These are phyloP conservation scores for Chalciporus sphaerocephalus DNA, from an alignment of 768 basidiomycete species.

Conservation along the genomic window DNA sequence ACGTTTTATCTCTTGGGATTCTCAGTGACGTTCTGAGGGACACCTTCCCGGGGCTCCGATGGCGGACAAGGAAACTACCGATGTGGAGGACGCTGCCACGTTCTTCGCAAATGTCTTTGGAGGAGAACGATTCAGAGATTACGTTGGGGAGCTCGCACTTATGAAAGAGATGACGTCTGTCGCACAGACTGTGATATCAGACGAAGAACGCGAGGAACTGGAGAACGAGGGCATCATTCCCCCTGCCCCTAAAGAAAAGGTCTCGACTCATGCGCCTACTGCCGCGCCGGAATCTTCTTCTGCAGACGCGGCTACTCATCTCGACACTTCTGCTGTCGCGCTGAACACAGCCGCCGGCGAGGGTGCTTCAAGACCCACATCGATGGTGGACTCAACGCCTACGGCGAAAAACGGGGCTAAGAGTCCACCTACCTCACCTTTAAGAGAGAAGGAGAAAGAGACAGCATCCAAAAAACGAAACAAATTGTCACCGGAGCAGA, in stretches of 20 bases:
- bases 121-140: conserved; percentile 86
- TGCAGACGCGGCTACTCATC: conserved; percentile 5
- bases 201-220: conserved; percentile 87
- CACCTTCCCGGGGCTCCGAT: conserved; percentile 19
- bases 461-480: conserved; percentile 32
- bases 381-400: conserved; percentile 13
- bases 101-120: conserved; percentile 97
- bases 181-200: conserved; percentile 83
- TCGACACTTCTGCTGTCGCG: conserved; percentile 15
- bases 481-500: conserved; percentile 78
- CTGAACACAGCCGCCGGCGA: conserved; percentile 21
- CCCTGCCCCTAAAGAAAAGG: conserved; percentile 15
- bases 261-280: conserved; percentile 16
- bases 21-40: conserved; percentile 4
- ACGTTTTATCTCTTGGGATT: conserved; percentile 23
- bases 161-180: conserved; percentile 91
- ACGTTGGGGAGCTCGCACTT: conserved; percentile 92
- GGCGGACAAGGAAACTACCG: conserved; percentile 77
- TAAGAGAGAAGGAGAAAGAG: conserved; percentile 39
- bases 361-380: conserved; percentile 13
- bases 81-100: conserved; percentile 87
- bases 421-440: conserved; percentile 23
- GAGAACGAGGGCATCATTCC: conserved; percentile 58
- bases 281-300: conserved; percentile 10
- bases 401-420: conserved; percentile 18